Conservation (phyloP, 352 stramenopile genomes). For the Pythium aphanidermatum region DNA sequence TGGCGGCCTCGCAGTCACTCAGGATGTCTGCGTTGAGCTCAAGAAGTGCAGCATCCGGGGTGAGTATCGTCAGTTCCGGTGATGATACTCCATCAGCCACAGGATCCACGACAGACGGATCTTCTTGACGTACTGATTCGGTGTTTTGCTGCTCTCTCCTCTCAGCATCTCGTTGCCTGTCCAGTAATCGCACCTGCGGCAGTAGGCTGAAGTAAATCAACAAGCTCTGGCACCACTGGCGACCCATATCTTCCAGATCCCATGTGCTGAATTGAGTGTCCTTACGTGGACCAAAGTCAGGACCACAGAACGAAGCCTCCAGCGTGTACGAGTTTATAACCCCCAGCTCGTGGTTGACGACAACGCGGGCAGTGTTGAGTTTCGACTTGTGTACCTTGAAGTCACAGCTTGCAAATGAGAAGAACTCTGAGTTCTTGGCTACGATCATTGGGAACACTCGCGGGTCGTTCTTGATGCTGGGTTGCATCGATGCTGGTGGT, state of each 20-base stretch:
- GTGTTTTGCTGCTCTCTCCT: conserved; percentile 5
- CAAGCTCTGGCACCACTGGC: conserved; percentile 65
- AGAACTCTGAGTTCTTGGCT: conserved; percentile 56
- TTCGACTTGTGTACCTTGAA: conserved; percentile 90
- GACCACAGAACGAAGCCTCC: conserved; percentile 87
- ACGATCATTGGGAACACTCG: conserved; percentile 80
- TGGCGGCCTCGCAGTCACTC: conserved; percentile 52
- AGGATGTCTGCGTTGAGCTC: conserved; percentile 33
- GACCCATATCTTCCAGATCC: conserved; percentile 73
- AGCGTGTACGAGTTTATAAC: conserved; percentile 87
- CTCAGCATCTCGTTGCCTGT: conserved; percentile 13
- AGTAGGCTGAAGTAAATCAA: conserved; percentile 69
- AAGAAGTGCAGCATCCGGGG: background rate
- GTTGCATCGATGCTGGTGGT: background rate
- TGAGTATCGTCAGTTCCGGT: conserved; percentile 16
- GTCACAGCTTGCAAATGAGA: conserved; percentile 82
- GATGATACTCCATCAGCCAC: no score
- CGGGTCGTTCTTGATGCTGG: conserved; percentile 44
- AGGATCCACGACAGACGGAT: background rate
- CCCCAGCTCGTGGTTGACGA: conserved; percentile 83
- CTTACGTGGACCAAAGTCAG: conserved; percentile 57
- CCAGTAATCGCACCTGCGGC: conserved; percentile 33
- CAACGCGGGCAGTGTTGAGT: conserved; percentile 84
- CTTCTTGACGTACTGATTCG: background rate
- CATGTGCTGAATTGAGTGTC: conserved; percentile 73